Conservation (phyloP, 768 basidiomycete genomes). For the Naganishia kalamii region DNA sequence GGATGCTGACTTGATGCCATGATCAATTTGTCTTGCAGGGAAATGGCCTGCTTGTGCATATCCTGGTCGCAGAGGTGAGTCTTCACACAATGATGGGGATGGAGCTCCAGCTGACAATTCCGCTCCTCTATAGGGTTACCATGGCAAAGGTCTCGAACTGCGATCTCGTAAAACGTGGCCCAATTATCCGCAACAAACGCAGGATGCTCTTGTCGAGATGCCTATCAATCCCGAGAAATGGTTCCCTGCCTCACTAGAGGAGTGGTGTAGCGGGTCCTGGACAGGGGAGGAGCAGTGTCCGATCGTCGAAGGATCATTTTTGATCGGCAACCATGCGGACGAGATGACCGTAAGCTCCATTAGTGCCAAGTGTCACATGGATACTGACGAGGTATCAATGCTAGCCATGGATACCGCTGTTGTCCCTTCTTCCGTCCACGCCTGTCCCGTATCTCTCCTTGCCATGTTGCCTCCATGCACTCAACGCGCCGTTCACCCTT, state of each 20-base stretch:
- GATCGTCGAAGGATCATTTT: conserved; percentile 56
- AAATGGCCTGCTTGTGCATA: conserved; percentile 85
- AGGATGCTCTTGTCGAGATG: conserved; percentile 58
- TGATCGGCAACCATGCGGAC: conserved; percentile 94
- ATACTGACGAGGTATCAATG: not conserved
- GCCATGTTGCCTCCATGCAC: conserved; percentile 64
- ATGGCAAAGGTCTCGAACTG: conserved; percentile 76
- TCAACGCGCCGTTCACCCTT: conserved; percentile 67
- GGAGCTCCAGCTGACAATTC: not conserved
- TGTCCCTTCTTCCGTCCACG: conserved; percentile 52
- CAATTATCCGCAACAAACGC: conserved; percentile 63
- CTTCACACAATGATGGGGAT: not conserved
- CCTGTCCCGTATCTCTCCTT: conserved; percentile 52
- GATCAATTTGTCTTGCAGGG: conserved; percentile 53
- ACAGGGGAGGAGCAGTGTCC: conserved; percentile 32
- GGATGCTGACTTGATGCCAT: not conserved
- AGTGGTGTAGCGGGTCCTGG: conserved; percentile 37
- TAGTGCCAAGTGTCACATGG: no score
- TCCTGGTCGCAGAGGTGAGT: conserved; percentile 60
- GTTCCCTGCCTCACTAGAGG: conserved; percentile 39
- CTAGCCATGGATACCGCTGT: conserved; percentile 76
- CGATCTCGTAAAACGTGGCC: conserved; percentile 79
- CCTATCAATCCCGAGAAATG: conserved; percentile 60
- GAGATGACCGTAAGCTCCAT: conserved; percentile 60
- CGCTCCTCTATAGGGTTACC: conserved; percentile 56